Conservation (phyloP, 306 rosid genomes). For the Hippophae rhamnoides region DNA sequence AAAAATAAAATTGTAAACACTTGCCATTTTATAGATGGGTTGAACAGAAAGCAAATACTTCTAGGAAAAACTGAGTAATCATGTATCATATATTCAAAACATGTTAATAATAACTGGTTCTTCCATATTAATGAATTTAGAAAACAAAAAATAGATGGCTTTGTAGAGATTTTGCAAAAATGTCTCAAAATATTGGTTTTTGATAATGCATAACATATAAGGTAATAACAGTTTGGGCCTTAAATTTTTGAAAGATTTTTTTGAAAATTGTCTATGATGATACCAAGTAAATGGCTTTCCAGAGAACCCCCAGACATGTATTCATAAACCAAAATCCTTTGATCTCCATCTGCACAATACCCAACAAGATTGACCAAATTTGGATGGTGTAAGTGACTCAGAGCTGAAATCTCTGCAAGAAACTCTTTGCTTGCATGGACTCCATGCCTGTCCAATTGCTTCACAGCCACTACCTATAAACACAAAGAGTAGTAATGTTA, state of each 20-base stretch:
- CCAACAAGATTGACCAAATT: conserved; percentile 70
- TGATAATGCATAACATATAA: too few relatives aligned
- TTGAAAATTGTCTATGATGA: too few relatives aligned
- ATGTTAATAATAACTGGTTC: too few relatives aligned
- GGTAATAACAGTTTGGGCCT: too few relatives aligned
- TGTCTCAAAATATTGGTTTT: too few relatives aligned
- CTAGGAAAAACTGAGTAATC: neutral
- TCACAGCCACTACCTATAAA: conserved; percentile 76
- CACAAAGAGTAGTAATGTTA: neutral
- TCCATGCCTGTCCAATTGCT: conserved; percentile 86
- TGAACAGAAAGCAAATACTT: neutral
- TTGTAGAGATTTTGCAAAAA: too few relatives aligned
- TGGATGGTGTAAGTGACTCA: conserved; percentile 60
- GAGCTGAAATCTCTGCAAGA: conserved; percentile 48
- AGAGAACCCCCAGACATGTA: conserved; percentile 54
- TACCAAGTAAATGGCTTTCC: conserved; percentile 62
- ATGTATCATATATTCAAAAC: too few relatives aligned
- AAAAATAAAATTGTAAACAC: neutral
- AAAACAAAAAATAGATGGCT: too few relatives aligned
- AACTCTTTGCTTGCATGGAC: conserved; percentile 66
- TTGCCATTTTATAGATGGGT: neutral
- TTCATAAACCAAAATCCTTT: conserved; percentile 81
- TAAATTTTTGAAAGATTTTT: too few relatives aligned
- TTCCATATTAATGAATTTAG: too few relatives aligned
- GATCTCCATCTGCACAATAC: conserved; percentile 94